phyloP scores from a whole-genome alignment of 371 early-diverging fungal genomes.

The Rhizomucor miehei region DNA sequence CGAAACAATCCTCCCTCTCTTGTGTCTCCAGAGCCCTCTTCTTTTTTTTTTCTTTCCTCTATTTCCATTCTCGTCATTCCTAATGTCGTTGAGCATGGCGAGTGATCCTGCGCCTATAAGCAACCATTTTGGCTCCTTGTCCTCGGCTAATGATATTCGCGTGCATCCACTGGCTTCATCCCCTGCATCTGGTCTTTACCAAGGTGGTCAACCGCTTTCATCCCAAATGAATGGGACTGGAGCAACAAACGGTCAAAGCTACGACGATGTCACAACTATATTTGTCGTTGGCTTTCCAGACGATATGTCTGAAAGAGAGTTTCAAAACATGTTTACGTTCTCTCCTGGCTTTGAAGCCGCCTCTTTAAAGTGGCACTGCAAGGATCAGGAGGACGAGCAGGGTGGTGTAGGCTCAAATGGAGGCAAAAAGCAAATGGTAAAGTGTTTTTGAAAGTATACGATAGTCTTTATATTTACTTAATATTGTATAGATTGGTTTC shows the following conservation, averaged over 20 bases:
- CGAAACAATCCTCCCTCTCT: no score
- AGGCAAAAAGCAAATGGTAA: constrained; percentile 85
- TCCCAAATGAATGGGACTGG: constrained; percentile 5
- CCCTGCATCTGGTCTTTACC: constrained; percentile 16
- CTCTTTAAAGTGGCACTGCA: constrained; percentile 80
- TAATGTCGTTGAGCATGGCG: constrained; percentile 17
- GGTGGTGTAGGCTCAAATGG: constrained; percentile 16
- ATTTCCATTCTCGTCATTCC: constrained; percentile 4
- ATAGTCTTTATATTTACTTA: background rate
- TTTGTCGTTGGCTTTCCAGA: constrained; percentile 98
- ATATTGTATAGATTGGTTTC: constrained; percentile 34
- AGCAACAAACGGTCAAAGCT: constrained; percentile 1
- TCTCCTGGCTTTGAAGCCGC: constrained; percentile 94
- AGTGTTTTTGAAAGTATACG: constrained; percentile 13
- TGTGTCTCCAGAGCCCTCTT: no score
- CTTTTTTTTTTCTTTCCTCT: constrained; percentile 11
- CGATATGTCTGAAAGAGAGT: constrained; percentile 95
- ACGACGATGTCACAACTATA: constrained; percentile 84
- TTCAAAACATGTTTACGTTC: constrained; percentile 97
- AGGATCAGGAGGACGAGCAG: constrained; percentile 48
- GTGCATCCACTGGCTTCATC: constrained; percentile 28
- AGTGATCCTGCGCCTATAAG: constrained; percentile 16
- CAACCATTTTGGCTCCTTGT: constrained; percentile 10
- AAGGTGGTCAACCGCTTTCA: constrained; percentile 11
- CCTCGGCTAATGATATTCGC: constrained; percentile 11